phyloP scores from a whole-genome alignment of 352 stramenopile genomes.

The Achlya hypogyna region DNA sequence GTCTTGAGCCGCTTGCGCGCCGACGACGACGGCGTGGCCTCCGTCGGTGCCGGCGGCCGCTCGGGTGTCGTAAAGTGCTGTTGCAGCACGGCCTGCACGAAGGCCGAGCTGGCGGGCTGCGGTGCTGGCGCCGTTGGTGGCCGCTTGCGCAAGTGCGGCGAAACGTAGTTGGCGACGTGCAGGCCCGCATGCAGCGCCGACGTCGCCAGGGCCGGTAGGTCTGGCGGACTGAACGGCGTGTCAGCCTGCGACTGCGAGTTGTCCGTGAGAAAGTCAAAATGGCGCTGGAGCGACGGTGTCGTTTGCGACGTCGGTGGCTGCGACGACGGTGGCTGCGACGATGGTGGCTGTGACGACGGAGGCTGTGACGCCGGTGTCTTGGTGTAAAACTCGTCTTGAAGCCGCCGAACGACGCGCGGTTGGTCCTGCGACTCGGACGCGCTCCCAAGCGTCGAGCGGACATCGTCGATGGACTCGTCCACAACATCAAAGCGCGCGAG shows the following conservation, averaged over 20 bases:
- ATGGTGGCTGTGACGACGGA: not conserved
- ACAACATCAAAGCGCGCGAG: not conserved
- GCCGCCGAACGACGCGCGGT: not conserved
- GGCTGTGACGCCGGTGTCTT: not conserved
- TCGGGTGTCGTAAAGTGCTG: not conserved
- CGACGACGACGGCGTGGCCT: not conserved
- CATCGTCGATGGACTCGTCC: not conserved
- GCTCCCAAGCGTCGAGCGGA: not conserved
- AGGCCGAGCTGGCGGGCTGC: no score
- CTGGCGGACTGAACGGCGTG: not conserved
- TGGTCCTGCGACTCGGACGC: not conserved
- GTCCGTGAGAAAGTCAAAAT: not conserved
- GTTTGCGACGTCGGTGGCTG: not conserved
- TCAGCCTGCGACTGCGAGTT: constrained; percentile 5
- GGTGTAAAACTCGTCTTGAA: not conserved
- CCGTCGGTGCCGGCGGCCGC: not conserved
- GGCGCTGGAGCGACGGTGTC: not conserved
- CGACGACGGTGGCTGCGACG: not conserved
- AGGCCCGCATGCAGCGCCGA: not conserved
- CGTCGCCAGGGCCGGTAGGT: not conserved
- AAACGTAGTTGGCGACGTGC: constrained; percentile 6
- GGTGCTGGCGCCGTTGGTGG: not conserved
- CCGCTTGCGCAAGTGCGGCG: not conserved
- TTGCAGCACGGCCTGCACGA: not conserved
- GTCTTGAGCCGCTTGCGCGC: not conserved